Evolutionary conservation across 805 yeast species (phyloP).

Genomic region (Yamadazyma olivae): DNA sequence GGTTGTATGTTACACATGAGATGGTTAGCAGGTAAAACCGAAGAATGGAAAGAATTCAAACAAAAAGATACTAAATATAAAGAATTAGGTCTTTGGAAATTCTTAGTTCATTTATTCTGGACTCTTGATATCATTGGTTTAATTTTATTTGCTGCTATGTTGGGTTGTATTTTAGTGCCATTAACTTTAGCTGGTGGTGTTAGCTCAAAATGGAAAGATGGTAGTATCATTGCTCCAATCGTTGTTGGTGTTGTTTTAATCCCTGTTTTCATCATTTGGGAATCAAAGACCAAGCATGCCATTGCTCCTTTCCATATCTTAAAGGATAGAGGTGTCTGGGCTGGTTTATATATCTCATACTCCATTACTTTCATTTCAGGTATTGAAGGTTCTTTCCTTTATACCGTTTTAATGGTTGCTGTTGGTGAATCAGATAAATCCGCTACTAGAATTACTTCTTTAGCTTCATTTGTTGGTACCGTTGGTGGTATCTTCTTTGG

Average conservation of each 20-base stretch:
- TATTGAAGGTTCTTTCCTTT: conserved; percentile 67
- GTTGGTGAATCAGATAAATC: conserved; percentile 56
- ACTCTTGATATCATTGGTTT: conserved; percentile 64
- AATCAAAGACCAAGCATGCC: conserved; percentile 55
- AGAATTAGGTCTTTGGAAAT: conserved; percentile 29
- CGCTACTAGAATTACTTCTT: conserved; percentile 62
- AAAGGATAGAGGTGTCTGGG: conserved; percentile 69
- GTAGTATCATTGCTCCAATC: conserved; percentile 62
- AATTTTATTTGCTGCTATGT: conserved; percentile 47
- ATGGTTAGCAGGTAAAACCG: conserved; percentile 47
- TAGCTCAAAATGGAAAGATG: conserved; percentile 51
- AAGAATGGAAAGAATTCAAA: conserved; percentile 44
- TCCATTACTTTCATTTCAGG: conserved; percentile 59
- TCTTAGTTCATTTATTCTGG: conserved; percentile 44
- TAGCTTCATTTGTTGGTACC: conserved; percentile 63
- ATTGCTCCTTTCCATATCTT: conserved; percentile 57
- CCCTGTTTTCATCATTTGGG: conserved; percentile 61
- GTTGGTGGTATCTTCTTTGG: conserved; percentile 59
- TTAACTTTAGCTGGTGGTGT: conserved; percentile 73
- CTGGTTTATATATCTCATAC: conserved; percentile 56
- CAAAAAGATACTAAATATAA: conserved; percentile 32
- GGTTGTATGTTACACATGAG: conserved; percentile 54
- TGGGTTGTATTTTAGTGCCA: conserved; percentile 68
- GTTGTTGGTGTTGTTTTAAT: conserved; percentile 61
- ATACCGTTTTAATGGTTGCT: conserved; percentile 63